These are phyloP conservation scores for Corylus avellana DNA, from an alignment of 306 rosid species.

Conservation along the genomic window DNA sequence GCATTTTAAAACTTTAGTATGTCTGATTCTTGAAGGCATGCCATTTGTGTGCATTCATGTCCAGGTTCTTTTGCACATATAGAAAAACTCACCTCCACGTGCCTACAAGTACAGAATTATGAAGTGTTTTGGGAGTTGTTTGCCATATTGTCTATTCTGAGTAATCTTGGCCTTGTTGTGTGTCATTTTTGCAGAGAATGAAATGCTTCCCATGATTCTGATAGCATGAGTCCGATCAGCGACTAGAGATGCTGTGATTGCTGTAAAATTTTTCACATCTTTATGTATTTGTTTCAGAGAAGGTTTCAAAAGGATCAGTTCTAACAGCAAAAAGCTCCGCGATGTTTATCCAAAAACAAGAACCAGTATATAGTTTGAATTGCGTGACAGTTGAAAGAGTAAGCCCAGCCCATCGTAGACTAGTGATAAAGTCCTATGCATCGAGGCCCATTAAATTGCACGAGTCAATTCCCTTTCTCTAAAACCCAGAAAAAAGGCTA, in stretches of 20 bases:
- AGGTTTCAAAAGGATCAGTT: neutral
- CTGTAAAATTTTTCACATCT: neutral
- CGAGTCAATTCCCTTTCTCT: neutral
- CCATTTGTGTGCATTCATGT: neutral
- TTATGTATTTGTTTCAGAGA: constrained; percentile 17
- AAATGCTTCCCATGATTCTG: constrained; percentile 82
- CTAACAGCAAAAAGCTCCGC: neutral
- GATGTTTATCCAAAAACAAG: neutral
- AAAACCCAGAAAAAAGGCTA: neutral
- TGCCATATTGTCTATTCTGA: neutral
- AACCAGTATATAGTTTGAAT: neutral
- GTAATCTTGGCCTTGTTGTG: constrained; percentile 21
- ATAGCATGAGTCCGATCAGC: constrained; percentile 18
- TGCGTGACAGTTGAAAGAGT: neutral
- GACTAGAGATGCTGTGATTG: constrained; percentile 11
- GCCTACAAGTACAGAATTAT: neutral
- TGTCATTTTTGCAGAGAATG: constrained; percentile 69
- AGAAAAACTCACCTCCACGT: neutral
- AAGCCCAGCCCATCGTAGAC: neutral
- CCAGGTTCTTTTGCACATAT: neutral
- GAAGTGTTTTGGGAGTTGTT: neutral
- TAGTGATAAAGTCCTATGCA: neutral
- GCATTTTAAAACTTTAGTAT: neutral
- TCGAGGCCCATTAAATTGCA: neutral
- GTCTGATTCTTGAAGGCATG: neutral